Conservation (phyloP, 2,329 filamentous ascomycete species). For the Dothideomycetes sp. region DNA sequence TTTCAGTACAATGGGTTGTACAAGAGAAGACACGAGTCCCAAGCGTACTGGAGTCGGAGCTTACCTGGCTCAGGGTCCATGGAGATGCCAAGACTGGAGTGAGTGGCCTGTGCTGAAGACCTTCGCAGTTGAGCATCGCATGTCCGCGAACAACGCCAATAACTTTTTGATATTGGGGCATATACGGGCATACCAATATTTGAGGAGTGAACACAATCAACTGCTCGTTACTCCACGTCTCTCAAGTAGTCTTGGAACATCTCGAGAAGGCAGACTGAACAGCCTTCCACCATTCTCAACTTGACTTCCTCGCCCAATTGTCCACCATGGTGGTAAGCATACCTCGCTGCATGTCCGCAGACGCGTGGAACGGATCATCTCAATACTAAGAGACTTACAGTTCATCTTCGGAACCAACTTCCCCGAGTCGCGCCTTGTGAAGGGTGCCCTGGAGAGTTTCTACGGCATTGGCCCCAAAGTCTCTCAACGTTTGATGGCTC, state of each 20-base stretch:
- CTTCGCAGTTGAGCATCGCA: too few species aligned
- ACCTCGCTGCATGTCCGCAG: neutral
- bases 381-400: conserved; percentile 2
- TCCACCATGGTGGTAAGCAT: conserved; percentile 10
- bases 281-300: too few species aligned
- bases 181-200: too few species aligned
- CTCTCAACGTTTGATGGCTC: conserved; percentile 70
- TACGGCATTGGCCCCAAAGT: conserved; percentile 69
- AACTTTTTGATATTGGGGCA: too few species aligned
- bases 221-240: too few species aligned
- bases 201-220: too few species aligned
- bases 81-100: neutral
- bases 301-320: too few species aligned
- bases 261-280: too few species aligned
- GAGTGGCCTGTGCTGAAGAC: conserved; percentile 1
- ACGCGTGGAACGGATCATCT: neutral
- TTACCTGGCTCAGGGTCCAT: too few species aligned
- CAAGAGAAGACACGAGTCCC: conserved; percentile 6
- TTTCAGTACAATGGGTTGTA: conserved; percentile 12
- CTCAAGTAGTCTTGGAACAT: too few species aligned
- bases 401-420: conserved; percentile 85
- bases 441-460: conserved; percentile 62
- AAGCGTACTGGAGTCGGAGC: too few species aligned
- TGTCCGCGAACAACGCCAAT: too few species aligned
- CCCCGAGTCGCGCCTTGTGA: conserved; percentile 66